These are phyloP conservation scores for Rutstroemia sp. DNA, from an alignment of 2,329 filamentous ascomycete species.

Conservation along the genomic window DNA sequence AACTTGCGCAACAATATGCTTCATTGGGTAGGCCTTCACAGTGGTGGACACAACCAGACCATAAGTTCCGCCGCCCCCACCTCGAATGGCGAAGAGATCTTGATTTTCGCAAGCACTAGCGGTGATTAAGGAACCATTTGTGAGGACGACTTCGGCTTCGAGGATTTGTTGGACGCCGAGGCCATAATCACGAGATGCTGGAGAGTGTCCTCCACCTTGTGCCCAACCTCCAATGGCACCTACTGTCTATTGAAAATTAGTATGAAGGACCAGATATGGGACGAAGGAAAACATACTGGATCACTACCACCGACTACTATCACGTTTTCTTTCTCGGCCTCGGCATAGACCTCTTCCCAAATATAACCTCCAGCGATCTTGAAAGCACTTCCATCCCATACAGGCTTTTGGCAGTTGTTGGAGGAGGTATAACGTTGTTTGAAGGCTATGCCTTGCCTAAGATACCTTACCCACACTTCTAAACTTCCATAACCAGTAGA, in stretches of 20 bases:
- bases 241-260: slow-evolving; percentile 28
- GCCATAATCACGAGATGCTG: slow-evolving; percentile 33
- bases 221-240: slow-evolving; percentile 29
- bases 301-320: slow-evolving; percentile 32
- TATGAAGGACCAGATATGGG: slow-evolving; percentile 11
- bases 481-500: slow-evolving; percentile 29
- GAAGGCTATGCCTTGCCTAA: slow-evolving; percentile 28
- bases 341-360: slow-evolving; percentile 30
- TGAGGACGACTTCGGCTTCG: slow-evolving; percentile 26
- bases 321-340: slow-evolving; percentile 27
- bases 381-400: slow-evolving; percentile 31
- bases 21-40: slow-evolving; percentile 35
- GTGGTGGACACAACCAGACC: slow-evolving; percentile 34
- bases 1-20: slow-evolving; percentile 20
- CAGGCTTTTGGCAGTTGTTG: slow-evolving; percentile 20
- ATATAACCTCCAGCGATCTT: slow-evolving; percentile 31
- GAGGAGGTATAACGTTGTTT: slow-evolving; percentile 20
- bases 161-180: slow-evolving; percentile 39
- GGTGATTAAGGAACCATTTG: slow-evolving; percentile 21
- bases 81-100: slow-evolving; percentile 31
- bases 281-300: slow-evolving; percentile 18
- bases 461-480: slow-evolving; percentile 40
- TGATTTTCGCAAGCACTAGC: slow-evolving; percentile 19
- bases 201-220: slow-evolving; percentile 36
- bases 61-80: slow-evolving; percentile 29